A percentile compares a stretch with the other conserved stretches of the same genome.
These are phyloP conservation scores for Teunomyces barrocoloradensis DNA, from an alignment of 805 yeast genomes.

Conservation along the genomic window DNA sequence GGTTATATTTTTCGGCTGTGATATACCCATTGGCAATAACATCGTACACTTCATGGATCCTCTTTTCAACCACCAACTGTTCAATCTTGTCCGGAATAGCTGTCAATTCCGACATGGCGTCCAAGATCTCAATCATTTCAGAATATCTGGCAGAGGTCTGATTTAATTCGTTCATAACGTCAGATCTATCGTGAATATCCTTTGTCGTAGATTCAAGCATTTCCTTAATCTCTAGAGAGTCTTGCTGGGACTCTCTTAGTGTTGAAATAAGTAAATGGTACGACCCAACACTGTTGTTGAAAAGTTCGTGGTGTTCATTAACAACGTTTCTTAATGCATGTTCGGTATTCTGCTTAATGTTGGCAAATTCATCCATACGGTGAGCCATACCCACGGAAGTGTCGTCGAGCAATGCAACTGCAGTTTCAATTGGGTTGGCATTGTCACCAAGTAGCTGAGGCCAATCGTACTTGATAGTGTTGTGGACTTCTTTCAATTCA, in stretches of 20 bases:
- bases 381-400: slow-evolving; percentile 90
- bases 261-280: slow-evolving; percentile 68
- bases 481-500: slow-evolving; percentile 35
- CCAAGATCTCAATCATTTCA: slow-evolving; percentile 68
- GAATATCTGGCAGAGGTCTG: slow-evolving; percentile 59
- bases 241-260: slow-evolving; percentile 63
- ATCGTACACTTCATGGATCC: slow-evolving; percentile 62
- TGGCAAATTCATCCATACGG: slow-evolving; percentile 62
- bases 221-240: slow-evolving; percentile 47
- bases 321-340: slow-evolving; percentile 65
- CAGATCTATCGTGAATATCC: slow-evolving; percentile 53
- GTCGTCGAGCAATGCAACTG: slow-evolving; percentile 77
- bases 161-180: slow-evolving; percentile 61
- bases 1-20: slow-evolving; percentile 47
- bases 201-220: slow-evolving; percentile 48
- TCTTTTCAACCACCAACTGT: slow-evolving; percentile 61
- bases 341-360: slow-evolving; percentile 56
- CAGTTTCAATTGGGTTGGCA: slow-evolving; percentile 80
- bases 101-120: slow-evolving; percentile 60
- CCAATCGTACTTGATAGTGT: slow-evolving; percentile 43
- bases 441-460: slow-evolving; percentile 42
- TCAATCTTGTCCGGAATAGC: slow-evolving; percentile 64
- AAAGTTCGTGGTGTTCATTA: slow-evolving; percentile 76
- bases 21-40: slow-evolving; percentile 45
- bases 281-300: slow-evolving; percentile 82